phyloP scores from a whole-genome alignment of 192 early-diverging fungal species.

The Haplosporangium gracile region DNA sequence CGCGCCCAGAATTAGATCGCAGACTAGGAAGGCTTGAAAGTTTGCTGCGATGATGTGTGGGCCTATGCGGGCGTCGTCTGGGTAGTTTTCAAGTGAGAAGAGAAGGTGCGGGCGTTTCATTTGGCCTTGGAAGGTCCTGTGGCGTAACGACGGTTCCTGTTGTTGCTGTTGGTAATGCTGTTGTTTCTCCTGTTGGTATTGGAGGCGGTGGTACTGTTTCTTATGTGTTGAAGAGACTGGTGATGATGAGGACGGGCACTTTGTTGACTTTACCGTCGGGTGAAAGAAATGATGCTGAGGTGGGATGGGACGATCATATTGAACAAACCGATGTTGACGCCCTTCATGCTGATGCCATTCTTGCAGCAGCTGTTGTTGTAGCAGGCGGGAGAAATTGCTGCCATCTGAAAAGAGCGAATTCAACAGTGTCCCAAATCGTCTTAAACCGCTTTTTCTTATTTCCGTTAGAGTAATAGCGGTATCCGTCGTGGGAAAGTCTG shows the following conservation, averaged over 20 bases:
- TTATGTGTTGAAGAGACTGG: background rate
- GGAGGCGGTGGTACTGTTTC: background rate
- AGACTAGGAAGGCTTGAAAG: slow-evolving; percentile 45
- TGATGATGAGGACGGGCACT: background rate
- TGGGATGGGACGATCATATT: background rate
- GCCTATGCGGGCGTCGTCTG: slow-evolving; percentile 39
- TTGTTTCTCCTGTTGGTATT: background rate
- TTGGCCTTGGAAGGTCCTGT: slow-evolving; percentile 33
- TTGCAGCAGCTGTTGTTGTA: background rate
- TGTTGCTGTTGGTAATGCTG: background rate
- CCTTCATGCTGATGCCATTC: background rate
- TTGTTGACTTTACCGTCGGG: background rate
- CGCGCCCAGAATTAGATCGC: slow-evolving; percentile 33
- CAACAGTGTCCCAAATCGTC: background rate
- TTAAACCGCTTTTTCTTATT: background rate
- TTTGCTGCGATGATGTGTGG: slow-evolving; percentile 51
- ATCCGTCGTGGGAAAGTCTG: slow-evolving; percentile 9
- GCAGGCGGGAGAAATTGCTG: background rate
- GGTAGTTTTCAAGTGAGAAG: slow-evolving; percentile 53
- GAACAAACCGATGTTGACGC: background rate
- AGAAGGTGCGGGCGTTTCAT: slow-evolving; percentile 34
- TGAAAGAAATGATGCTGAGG: background rate
- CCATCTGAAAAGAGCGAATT: background rate
- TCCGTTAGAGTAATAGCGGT: background rate
- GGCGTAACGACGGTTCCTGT: slow-evolving; percentile 18